These are phyloP conservation scores for Euphrasia confusa DNA, from an alignment of 257 asterid genomes.

Conservation along the genomic window DNA sequence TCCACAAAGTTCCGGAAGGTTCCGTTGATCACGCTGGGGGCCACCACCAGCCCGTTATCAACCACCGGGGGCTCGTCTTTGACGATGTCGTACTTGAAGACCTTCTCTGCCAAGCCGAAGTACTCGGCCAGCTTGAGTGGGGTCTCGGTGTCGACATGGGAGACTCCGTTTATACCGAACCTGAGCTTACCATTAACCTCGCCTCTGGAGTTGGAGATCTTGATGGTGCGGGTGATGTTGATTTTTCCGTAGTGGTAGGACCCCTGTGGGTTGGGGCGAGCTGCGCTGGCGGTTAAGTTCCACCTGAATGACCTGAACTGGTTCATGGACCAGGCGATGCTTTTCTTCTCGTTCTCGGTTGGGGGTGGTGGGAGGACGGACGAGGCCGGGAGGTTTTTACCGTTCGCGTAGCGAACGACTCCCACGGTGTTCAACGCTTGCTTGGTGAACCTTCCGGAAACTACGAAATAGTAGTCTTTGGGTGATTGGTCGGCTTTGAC, in stretches of 20 bases:
- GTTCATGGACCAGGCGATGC: slow-evolving; percentile 52
- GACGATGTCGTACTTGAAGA: slow-evolving; percentile 32
- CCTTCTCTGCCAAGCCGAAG: slow-evolving; percentile 31
- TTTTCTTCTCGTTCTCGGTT: slow-evolving; percentile 31
- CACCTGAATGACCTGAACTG: slow-evolving; percentile 57
- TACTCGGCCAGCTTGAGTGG: slow-evolving; percentile 54
- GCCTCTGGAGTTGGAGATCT: slow-evolving; percentile 28
- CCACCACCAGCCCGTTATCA: background rate
- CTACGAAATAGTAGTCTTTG: slow-evolving; percentile 48
- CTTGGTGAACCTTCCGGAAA: slow-evolving; percentile 42
- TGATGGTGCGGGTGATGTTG: slow-evolving; percentile 56
- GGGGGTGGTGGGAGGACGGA: slow-evolving; percentile 43
- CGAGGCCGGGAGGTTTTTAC: slow-evolving; percentile 31
- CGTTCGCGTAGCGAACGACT: slow-evolving; percentile 29
- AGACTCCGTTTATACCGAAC: slow-evolving; percentile 45
- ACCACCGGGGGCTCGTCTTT: slow-evolving; percentile 35
- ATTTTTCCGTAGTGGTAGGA: slow-evolving; percentile 51
- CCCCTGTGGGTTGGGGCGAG: slow-evolving; percentile 65
- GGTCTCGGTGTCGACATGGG: slow-evolving; percentile 39
- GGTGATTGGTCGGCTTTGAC: slow-evolving; percentile 44
- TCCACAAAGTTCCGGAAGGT: slow-evolving; percentile 46
- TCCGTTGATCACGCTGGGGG: slow-evolving; percentile 41
- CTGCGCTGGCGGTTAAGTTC: slow-evolving; percentile 51
- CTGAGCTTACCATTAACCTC: slow-evolving; percentile 38
- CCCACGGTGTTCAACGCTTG: slow-evolving; percentile 29